phyloP scores from a whole-genome alignment of 257 asterid genomes.

The Fraxinus anomala region DNA sequence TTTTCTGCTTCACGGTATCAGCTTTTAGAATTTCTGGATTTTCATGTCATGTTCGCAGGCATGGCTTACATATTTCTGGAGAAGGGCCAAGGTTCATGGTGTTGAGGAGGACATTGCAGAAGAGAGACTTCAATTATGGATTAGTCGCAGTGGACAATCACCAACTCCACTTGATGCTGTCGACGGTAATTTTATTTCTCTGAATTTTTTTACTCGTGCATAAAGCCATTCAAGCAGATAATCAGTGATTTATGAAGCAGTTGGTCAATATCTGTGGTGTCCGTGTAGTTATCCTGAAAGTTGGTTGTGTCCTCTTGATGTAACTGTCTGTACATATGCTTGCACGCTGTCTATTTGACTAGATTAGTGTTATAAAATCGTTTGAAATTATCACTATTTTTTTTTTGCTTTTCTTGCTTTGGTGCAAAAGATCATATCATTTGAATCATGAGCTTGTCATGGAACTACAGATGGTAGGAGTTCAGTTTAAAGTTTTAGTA shows the following conservation, averaged over 20 bases:
- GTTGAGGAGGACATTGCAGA: slow-evolving; percentile 98
- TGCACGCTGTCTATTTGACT: background rate
- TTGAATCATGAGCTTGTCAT: background rate
- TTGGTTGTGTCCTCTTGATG: background rate
- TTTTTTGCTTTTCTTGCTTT: background rate
- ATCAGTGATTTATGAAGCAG: background rate
- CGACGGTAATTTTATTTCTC: slow-evolving; percentile 57
- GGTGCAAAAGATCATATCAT: background rate
- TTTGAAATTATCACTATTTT: background rate
- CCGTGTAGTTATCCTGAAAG: background rate
- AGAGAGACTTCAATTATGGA: slow-evolving; percentile 85
- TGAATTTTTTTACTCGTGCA: background rate
- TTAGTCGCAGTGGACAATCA: slow-evolving; percentile 74
- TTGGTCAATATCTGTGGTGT: slow-evolving; percentile 5
- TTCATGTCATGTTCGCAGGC: slow-evolving; percentile 54
- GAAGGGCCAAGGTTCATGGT: slow-evolving; percentile 87
- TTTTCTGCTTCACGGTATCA: background rate
- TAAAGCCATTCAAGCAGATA: background rate
- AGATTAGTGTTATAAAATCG: background rate
- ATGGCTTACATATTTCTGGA: slow-evolving; percentile 98
- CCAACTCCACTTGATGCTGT: slow-evolving; percentile 95
- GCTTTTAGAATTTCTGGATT: background rate
- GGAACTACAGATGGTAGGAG: background rate
- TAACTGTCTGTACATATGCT: background rate
- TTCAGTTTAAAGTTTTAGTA: background rate